phyloP scores from a whole-genome alignment of 495 filamentous ascomycete genomes.

The Aspergillus sparsus region DNA sequence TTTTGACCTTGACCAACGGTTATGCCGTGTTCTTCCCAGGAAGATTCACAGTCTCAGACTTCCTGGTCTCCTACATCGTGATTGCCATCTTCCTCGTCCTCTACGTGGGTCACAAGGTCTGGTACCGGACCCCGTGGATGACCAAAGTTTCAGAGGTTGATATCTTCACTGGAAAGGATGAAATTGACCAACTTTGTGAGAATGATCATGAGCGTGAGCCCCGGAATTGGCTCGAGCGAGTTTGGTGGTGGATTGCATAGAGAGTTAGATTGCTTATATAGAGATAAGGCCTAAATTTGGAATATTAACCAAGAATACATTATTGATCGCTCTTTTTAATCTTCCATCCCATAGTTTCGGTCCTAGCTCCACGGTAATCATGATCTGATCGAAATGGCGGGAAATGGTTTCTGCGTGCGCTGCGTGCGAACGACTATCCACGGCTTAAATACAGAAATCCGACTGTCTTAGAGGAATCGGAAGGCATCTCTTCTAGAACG shows the following conservation, averaged over 20 bases:
- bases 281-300: too few species aligned
- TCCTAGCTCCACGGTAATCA: too few species aligned
- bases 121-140: constrained; percentile 44
- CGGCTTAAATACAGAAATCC: neutral
- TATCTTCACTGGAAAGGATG: constrained; percentile 35
- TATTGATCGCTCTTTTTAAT: too few species aligned
- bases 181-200: constrained; percentile 36
- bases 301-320: too few species aligned
- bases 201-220: constrained; percentile 30
- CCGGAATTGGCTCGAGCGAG: constrained; percentile 35
- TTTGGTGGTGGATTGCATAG: constrained; percentile 39
- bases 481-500: constrained; percentile 4
- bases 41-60: constrained; percentile 42
- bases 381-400: too few species aligned
- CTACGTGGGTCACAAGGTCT: constrained; percentile 43
- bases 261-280: neutral
- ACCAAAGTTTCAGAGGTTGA: constrained; percentile 49
- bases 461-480: too few species aligned
- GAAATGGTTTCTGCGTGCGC: too few species aligned
- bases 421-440: neutral
- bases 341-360: too few species aligned
- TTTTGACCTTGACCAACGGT: constrained; percentile 64
- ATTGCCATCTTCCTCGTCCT: constrained; percentile 74
- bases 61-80: constrained; percentile 50
- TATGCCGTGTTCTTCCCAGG: constrained; percentile 64